Evolutionary conservation across 2,329 filamentous ascomycete genomes (phyloP), one percentile per base, ranked within the genome.

Genomic region (Helminthosporium solani): DNA sequence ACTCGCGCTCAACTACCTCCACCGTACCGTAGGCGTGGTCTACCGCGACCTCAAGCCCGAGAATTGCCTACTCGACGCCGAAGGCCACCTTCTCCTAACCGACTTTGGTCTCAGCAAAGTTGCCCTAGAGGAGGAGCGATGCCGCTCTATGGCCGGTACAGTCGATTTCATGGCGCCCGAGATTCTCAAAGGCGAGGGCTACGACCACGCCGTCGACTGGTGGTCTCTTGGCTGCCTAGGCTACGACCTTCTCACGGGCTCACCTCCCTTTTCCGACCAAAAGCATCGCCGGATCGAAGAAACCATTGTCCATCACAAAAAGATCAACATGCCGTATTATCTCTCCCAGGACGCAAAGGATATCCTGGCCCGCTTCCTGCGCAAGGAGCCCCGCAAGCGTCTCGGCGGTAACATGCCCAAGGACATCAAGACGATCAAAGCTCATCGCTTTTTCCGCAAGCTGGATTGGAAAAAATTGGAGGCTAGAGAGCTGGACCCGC

Each of bases 111-210:
- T 99, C 15, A 95, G 89, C 73, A 99, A 99, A 73, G 94, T 97
- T 25, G 86, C 91, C 1, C 80, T 94, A 14, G 85, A 90, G 47
- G 84, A 82, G 44, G 79, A 81, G 44, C 79, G 79, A 25, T 96
- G 92, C 78, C 89, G 90, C 72, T 96, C 90, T 33, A 87, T 96
- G 56, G 83, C 96, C 8, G 94, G 94, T 40, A 99, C 94, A 0
- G 86, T 96, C 47, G 94, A 97, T 69, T 99, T 99, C 79, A 99
- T 99, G 94, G 95, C 94, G 0, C 94, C 94, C 1, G 94, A 99
- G 73, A 88, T 99, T 41, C 84, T 99, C 50, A 81, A 85, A 52
- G 91, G 90, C 50, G 85, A 88, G 55, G 85, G 88, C 56, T 99
- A 99, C 69, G 91, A 92, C 63, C 92, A 91, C 70, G 86, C 90